Conservation (phyloP, 2,329 filamentous ascomycete species). For the Allantophomopsis lycopodina region DNA sequence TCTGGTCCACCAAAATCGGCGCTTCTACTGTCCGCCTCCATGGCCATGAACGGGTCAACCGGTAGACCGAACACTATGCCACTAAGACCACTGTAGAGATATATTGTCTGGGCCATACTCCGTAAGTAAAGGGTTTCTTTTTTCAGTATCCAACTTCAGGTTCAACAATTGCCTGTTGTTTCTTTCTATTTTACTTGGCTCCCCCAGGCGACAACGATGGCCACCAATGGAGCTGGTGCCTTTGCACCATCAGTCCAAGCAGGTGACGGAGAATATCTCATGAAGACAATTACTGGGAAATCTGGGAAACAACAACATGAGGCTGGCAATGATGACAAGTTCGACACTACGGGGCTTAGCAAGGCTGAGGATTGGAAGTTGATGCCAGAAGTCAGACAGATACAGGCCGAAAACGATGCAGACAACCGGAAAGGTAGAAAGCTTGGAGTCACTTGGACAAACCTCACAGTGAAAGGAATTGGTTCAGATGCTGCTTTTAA, state of each 20-base stretch:
- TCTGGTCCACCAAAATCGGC: too few species aligned
- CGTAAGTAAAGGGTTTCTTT: too few species aligned
- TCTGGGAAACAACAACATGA: not conserved
- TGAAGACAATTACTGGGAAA: not conserved
- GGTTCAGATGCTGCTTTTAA: conserved; percentile 49
- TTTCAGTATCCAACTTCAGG: too few species aligned
- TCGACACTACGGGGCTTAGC: conserved; percentile 1
- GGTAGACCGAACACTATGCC: too few species aligned
- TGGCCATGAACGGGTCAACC: too few species aligned
- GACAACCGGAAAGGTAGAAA: conserved; percentile 20
- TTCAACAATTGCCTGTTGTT: too few species aligned
- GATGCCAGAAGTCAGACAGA: conserved; percentile 14
- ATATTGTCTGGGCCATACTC: too few species aligned
- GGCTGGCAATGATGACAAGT: not conserved
- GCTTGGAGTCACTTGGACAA: conserved; percentile 51
- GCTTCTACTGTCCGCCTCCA: too few species aligned
- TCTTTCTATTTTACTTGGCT: too few species aligned
- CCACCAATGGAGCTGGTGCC: not conserved
- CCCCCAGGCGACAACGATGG: not conserved
- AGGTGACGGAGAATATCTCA: not conserved
- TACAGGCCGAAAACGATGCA: conserved; percentile 10
- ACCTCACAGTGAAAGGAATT: conserved; percentile 48
- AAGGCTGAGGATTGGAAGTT: conserved; percentile 12
- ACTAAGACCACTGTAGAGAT: too few species aligned
- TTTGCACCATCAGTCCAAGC: not conserved